Evolutionary conservation across 179 eudicot species (phyloP), one percentile per base, ranked within the genome.

Genomic region (Beta corolliflora): DNA sequence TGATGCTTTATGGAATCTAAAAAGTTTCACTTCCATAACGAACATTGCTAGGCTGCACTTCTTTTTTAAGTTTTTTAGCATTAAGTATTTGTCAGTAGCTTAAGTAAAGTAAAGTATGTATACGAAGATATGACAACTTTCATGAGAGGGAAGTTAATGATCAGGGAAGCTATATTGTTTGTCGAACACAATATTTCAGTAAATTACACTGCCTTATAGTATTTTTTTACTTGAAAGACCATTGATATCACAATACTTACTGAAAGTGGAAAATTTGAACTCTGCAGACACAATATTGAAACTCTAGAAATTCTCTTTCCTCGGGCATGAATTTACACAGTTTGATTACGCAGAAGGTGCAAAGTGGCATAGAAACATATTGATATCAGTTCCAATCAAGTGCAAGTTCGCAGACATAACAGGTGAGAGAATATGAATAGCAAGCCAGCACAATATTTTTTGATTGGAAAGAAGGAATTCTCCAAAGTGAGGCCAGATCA

Each of bases 401-500:
- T 54, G 44, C 50, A 75, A 25, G 69, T 64, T 64, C 13, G 45
- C 16, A 64, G 44, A 64, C 67, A 11, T 18, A n/a, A 1, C 41
- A 9, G 13, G 69, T 25, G 44, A 64, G 25, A 29, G 9, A 64
- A 29, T n/a, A 60, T 5, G 64, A 58, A 60, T 64, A 64, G 7
- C 69, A 25, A 13, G 69, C 69, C 16, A 63, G 69, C 44, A 25
- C 5, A 3, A 18, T 44, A 69, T 69, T 18, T 41, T 7, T 13
- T 48, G 52, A 71, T 71, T 10, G 36, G 56, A 50, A 10, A n/a
- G 4, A 23, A 9, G 18, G 15, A n/a, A 70, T 12, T 15, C 2
- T 44, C 75, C 55, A 71, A 48, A 71, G 75, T 5, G 25, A 16
- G 65, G 65, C 36, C 41, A 72, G 60, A 73, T 48, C 50, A 73